A percentile compares a stretch with the other conserved stretches of the same genome.
phyloP scores from a whole-genome alignment of 306 rosid genomes.

The Cucumis sativus region Cucumber_9930_V3 NC_026658.2:5525001-5525500 shows the following conservation, averaged over 20 bases:
- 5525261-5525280: constrained; percentile 96
- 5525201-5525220: constrained; percentile 80
- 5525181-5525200: constrained; percentile 51
- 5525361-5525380: constrained; percentile 91
- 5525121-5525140: background rate
- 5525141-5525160: constrained; percentile 88
- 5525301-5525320: constrained; percentile 91
- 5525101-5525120: too few relatives aligned
- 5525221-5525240: constrained; percentile 83
- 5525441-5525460: too few relatives aligned
- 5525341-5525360: constrained; percentile 79
- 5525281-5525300: constrained; percentile 92
- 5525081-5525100: too few relatives aligned
- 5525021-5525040: constrained; percentile 76
- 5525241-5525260: constrained; percentile 78
- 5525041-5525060: constrained; percentile 40
- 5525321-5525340: constrained; percentile 93
- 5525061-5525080: constrained; percentile 14
- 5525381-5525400: constrained; percentile 93
- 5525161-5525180: constrained; percentile 77
- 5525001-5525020: constrained; percentile 79
- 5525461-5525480: too few relatives aligned
- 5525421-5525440: constrained; percentile 76
- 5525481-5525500: too few relatives aligned
- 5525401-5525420: constrained; percentile 82